phyloP scores from a whole-genome alignment of 345 rosid species.

The Jatropha curcas region DNA sequence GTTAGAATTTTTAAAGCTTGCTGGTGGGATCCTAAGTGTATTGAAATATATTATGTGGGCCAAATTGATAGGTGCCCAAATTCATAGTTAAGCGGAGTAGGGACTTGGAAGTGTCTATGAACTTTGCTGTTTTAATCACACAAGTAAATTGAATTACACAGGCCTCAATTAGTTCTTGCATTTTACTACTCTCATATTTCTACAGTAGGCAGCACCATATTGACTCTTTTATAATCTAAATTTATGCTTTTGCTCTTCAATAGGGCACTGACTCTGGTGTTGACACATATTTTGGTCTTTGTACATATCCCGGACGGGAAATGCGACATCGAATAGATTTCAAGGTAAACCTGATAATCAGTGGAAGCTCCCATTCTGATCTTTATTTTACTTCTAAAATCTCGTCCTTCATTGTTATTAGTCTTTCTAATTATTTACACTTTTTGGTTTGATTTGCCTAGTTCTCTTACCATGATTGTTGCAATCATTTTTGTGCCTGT shows the following conservation, averaged over 20 bases:
- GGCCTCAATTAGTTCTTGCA: slow-evolving; percentile 1
- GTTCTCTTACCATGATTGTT: neutral
- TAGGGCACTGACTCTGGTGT: slow-evolving; percentile 93
- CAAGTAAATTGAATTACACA: neutral
- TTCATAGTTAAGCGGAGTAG: neutral
- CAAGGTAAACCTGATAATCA: slow-evolving; percentile 51
- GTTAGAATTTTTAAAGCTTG: neutral
- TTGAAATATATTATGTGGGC: neutral
- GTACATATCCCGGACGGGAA: slow-evolving; percentile 85
- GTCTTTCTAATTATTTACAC: neutral
- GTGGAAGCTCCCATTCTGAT: neutral
- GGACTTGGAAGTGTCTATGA: neutral
- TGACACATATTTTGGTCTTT: slow-evolving; percentile 88
- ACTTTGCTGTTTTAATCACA: neutral
- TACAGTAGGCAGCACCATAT: neutral
- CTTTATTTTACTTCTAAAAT: neutral
- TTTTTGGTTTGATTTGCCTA: neutral
- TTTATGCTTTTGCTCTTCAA: neutral
- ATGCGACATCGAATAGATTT: slow-evolving; percentile 82
- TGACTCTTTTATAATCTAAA: neutral
- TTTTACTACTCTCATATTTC: neutral
- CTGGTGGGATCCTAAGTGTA: neutral
- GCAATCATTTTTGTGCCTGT: neutral
- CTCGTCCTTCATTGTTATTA: neutral
- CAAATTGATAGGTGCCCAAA: neutral